phyloP scores from a whole-genome alignment of 257 asterid species.

The Catharanthus roseus region DNA sequence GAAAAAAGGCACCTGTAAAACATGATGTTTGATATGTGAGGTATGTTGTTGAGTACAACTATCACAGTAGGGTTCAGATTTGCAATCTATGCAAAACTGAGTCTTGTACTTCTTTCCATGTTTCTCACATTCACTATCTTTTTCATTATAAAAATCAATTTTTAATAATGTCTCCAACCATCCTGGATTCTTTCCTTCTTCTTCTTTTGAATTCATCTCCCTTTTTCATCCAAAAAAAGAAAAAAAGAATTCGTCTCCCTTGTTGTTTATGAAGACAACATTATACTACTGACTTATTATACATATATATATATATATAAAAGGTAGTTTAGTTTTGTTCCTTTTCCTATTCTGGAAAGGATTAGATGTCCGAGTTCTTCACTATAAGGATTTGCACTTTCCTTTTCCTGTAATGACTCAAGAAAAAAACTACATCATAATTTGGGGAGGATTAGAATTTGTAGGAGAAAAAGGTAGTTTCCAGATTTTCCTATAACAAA shows the following conservation, averaged over 20 bases:
- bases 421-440: background rate
- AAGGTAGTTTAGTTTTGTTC: background rate
- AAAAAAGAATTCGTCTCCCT: no score
- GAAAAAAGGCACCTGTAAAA: background rate
- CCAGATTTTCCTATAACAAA: no score
- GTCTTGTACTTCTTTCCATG: no score
- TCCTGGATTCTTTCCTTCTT: background rate
- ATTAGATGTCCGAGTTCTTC: background rate
- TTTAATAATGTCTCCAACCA: background rate
- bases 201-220: background rate
- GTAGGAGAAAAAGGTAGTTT: no score
- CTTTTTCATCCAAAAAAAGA: no score
- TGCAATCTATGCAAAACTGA: no score
- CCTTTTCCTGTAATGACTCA: background rate
- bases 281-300: no score
- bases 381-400: background rate
- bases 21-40: background rate
- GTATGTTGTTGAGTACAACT: background rate
- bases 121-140: background rate
- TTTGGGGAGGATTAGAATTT: background rate
- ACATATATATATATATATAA: no score
- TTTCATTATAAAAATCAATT: background rate
- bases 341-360: background rate
- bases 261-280: background rate
- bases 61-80: background rate